phyloP scores from a whole-genome alignment of 2,329 filamentous ascomycete species.

The Alternaria tenuissima region DNA sequence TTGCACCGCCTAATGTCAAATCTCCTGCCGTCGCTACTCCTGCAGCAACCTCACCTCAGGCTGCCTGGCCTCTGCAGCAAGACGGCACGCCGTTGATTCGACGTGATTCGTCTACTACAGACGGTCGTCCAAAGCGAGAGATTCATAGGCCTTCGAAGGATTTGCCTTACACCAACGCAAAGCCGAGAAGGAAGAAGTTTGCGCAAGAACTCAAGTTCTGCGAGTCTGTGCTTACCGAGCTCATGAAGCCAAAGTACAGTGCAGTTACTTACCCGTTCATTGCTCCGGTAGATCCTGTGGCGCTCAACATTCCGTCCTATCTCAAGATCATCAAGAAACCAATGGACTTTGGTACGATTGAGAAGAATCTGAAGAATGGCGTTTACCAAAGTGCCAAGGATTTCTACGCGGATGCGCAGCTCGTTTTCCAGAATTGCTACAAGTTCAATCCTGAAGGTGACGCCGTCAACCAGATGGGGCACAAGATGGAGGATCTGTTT shows the following conservation, averaged over 20 bases:
- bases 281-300: conserved; percentile 88
- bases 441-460: conserved; percentile 88
- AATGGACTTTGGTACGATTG: conserved; percentile 91
- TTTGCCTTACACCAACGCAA: conserved; percentile 82
- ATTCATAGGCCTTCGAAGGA: conserved; percentile 92
- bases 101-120: conserved; percentile 79
- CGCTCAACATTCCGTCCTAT: conserved; percentile 91
- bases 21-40: conserved; percentile 53
- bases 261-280: conserved; percentile 77
- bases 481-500: conserved; percentile 77
- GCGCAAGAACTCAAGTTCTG: conserved; percentile 91
- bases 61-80: conserved; percentile 77
- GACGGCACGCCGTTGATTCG: conserved; percentile 83
- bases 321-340: conserved; percentile 94
- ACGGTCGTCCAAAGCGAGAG: conserved; percentile 87
- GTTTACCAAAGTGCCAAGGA: conserved; percentile 85
- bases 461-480: conserved; percentile 74
- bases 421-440: conserved; percentile 90
- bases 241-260: conserved; percentile 77
- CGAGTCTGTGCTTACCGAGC: conserved; percentile 78
- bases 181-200: conserved; percentile 89
- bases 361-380: conserved; percentile 76
- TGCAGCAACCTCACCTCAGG: conserved; percentile 54
- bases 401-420: conserved; percentile 81
- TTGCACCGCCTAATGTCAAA: conserved; percentile 53